A percentile compares a stretch with the other conserved stretches of the same genome.
Conservation (phyloP, 805 yeast species). For the Pichia rugopelliculosa region DNA sequence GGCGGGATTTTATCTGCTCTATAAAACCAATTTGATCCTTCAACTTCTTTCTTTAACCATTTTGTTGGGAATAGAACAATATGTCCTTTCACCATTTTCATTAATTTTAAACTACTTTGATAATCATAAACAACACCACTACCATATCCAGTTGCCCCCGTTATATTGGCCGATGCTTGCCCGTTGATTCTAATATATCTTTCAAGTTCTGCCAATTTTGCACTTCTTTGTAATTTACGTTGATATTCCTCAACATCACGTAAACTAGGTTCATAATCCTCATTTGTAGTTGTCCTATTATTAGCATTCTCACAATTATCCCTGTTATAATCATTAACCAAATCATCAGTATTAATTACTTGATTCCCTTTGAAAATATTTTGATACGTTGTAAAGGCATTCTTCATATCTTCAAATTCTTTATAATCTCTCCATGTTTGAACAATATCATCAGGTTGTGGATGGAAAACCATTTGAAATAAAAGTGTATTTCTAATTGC, state of each 20-base stretch:
- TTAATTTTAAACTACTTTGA: slow-evolving; percentile 65
- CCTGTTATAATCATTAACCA: not conserved
- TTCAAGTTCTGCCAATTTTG: slow-evolving; percentile 25
- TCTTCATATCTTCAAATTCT: slow-evolving; percentile 49
- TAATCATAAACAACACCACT: slow-evolving; percentile 39
- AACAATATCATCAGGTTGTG: slow-evolving; percentile 94
- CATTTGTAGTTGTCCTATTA: not conserved
- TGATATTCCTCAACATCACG: slow-evolving; percentile 6
- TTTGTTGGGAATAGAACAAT: slow-evolving; percentile 87
- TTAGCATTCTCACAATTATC: slow-evolving; percentile 8
- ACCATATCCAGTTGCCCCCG: slow-evolving; percentile 1
- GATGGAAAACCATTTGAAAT: slow-evolving; percentile 78
- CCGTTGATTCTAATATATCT: slow-evolving; percentile 19
- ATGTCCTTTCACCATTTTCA: slow-evolving; percentile 74
- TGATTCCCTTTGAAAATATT: slow-evolving; percentile 12
- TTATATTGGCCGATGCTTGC: slow-evolving; percentile 1
- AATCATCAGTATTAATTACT: not conserved
- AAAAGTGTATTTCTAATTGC: slow-evolving; percentile 80
- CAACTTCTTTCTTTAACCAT: slow-evolving; percentile 84
- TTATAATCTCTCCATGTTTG: slow-evolving; percentile 85
- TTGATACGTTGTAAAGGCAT: slow-evolving; percentile 41
- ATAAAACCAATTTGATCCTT: slow-evolving; percentile 91
- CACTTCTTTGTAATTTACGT: slow-evolving; percentile 19
- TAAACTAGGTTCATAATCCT: not conserved
- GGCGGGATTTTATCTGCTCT: slow-evolving; percentile 93